Base-by-base conservation (phyloP, 495 filamentous ascomycete genomes). In the Margaritispora aquatica region DNA sequence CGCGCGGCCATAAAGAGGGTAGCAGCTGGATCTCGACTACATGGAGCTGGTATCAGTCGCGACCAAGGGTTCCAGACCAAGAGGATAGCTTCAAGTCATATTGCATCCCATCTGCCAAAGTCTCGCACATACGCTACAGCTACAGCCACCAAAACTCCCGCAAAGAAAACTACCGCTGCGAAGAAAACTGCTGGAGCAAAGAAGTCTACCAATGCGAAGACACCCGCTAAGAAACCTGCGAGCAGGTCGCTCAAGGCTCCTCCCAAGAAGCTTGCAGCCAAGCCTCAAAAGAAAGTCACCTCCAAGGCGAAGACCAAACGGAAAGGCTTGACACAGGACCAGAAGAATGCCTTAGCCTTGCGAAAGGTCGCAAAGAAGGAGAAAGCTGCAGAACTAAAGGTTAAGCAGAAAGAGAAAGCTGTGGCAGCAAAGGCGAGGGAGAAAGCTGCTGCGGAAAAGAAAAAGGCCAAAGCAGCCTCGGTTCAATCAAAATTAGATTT, bases 1-100 rank as follows among this genome's bases (percentile, higher is more conserved):
- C 71, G 72, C 59, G 62, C 65, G 47, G 66, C 73, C 3, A 60
- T 70, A 24, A 55, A 61, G 55, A 66, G 70, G 11, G 51, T 70
- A 48, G 63, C 60, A 49, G 64, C 66, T 21, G 51, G 57, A 47
- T 26, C 34, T 23, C 41, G 54, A 19, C 62, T 63, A 64, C 64
- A 64, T 29, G 26, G 47, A 62, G 55, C 53, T 57, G 21, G 46
- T 17, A 50, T 64, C 17, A 54, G 57, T 46, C 44, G 52, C 49
- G 51, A 31, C 27, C 27, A 47, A 13, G 15, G 8, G 26, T 23
- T 34, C 19, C 51, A 58, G 15, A 44, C 44, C 47, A 41, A 22
- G 1, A n/a, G 48, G 0, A 49, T 2, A 21, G 31, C 21, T 17
- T 52, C 46, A 46, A 3, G 17, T 50, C 47, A 44, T 2, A 0